phyloP scores from a whole-genome alignment of 495 filamentous ascomycete genomes.

The Penicillium verhagenii region DNA sequence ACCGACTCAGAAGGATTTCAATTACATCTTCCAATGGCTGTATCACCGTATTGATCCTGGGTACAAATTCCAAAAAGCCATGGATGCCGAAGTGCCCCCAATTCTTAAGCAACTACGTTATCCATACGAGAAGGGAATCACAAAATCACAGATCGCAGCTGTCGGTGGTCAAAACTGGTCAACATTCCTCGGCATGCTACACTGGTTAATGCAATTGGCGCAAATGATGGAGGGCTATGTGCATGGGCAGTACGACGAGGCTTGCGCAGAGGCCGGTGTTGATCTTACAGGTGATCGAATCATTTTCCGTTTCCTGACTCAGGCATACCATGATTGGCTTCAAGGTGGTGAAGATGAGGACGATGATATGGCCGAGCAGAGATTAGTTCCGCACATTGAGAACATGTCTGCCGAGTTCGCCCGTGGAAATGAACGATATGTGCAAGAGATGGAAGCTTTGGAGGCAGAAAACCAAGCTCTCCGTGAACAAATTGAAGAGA shows the following conservation, averaged over 20 bases:
- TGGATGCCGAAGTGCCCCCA: constrained; percentile 89
- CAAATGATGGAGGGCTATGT: constrained; percentile 83
- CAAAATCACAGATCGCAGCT: constrained; percentile 89
- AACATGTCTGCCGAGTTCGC: constrained; percentile 90
- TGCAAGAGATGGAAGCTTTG: constrained; percentile 75
- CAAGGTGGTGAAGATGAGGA: constrained; percentile 73
- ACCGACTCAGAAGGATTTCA: constrained; percentile 98
- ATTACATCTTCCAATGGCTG: constrained; percentile 94
- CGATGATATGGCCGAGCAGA: constrained; percentile 73
- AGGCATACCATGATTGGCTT: constrained; percentile 91
- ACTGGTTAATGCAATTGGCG: constrained; percentile 98
- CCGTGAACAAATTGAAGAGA: constrained; percentile 78
- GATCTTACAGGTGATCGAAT: constrained; percentile 88
- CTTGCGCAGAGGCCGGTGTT: constrained; percentile 79
- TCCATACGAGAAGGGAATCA: constrained; percentile 89
- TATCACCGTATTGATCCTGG: constrained; percentile 92
- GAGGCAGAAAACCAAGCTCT: constrained; percentile 79
- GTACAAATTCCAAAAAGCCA: constrained; percentile 85
- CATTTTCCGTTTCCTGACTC: constrained; percentile 84
- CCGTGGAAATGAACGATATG: constrained; percentile 71
- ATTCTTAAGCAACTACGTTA: constrained; percentile 92
- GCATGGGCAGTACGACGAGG: constrained; percentile 77
- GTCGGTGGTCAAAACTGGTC: constrained; percentile 97
- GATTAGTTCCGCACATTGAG: constrained; percentile 79
- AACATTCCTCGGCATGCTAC: constrained; percentile 86